Percentiles rank a stretch among this genome's conserved stretches.
Evolutionary conservation across 2,329 filamentous ascomycete genomes (phyloP).

Genomic region (Colletotrichum chrysophilum): DNA sequence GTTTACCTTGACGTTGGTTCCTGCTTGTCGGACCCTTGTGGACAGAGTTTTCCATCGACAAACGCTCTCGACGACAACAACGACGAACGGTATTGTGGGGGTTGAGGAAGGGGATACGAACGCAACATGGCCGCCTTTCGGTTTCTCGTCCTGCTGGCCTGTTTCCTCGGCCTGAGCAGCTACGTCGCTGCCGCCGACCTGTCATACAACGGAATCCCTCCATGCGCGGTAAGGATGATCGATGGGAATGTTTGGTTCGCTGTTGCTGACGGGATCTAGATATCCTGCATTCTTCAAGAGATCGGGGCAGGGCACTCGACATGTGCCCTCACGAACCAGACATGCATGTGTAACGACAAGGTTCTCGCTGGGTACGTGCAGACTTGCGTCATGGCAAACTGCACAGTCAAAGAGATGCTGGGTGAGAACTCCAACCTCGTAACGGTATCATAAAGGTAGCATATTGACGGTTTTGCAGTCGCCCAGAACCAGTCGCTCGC

Average conservation of each 20-base stretch:
- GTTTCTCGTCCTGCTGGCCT: not conserved
- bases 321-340: slow-evolving; percentile 1
- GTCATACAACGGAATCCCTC: not conserved
- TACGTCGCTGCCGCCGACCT: not conserved
- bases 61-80: not conserved
- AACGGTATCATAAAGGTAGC: not conserved
- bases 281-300: slow-evolving; percentile 4
- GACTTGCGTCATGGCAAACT: slow-evolving; percentile 2
- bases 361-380: not conserved
- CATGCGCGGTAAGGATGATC: not conserved
- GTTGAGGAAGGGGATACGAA: not conserved
- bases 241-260: not conserved
- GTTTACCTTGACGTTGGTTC: not conserved
- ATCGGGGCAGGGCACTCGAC: not conserved
- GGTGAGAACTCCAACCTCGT: not conserved
- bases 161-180: not conserved
- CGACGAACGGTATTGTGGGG: not conserved
- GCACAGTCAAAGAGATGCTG: slow-evolving; percentile 12
- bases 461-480: not conserved
- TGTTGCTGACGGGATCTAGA: not conserved
- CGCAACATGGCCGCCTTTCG: not conserved
- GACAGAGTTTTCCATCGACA: not conserved
- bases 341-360: slow-evolving; percentile 12
- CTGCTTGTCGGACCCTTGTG: not conserved
- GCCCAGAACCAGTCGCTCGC: not conserved